Evolutionary conservation across 768 basidiomycete species (phyloP).

Genomic region (Strobilomyces confusus): DNA sequence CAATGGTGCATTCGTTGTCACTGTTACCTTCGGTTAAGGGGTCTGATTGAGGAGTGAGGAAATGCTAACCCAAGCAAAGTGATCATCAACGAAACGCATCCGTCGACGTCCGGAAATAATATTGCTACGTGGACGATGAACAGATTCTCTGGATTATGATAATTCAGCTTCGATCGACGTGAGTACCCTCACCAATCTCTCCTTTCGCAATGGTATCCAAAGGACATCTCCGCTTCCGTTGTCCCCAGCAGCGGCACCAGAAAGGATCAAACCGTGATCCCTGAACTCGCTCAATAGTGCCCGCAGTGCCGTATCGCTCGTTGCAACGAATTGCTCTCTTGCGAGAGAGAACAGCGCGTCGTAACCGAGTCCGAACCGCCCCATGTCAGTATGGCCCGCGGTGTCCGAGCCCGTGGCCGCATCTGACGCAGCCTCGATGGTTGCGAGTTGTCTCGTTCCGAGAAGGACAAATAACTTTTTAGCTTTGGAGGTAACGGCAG

Average conservation of each 20-base stretch:
- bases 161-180: constrained; percentile 24
- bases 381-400: constrained; percentile 21
- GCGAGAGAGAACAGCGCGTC: constrained; percentile 71
- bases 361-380: constrained; percentile 57
- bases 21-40: no score
- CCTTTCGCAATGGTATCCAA: constrained; percentile 86
- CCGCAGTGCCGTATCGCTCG: constrained; percentile 79
- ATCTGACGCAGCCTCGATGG: constrained; percentile 32
- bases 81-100: background rate
- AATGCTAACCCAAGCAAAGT: no score
- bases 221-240: constrained; percentile 54
- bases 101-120: background rate
- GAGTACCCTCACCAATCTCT: constrained; percentile 55
- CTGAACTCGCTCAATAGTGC: constrained; percentile 84
- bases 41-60: no score
- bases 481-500: constrained; percentile 83
- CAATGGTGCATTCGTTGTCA: no score
- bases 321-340: constrained; percentile 81
- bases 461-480: constrained; percentile 77
- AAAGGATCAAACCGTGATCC: constrained; percentile 83
- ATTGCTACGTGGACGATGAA: background rate
- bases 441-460: constrained; percentile 62
- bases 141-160: constrained; percentile 6
- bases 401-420: constrained; percentile 6
- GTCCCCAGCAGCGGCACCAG: constrained; percentile 37